Base-by-base conservation (phyloP, 495 filamentous ascomycete genomes). In the Pseudotulostoma volvatum region DNA sequence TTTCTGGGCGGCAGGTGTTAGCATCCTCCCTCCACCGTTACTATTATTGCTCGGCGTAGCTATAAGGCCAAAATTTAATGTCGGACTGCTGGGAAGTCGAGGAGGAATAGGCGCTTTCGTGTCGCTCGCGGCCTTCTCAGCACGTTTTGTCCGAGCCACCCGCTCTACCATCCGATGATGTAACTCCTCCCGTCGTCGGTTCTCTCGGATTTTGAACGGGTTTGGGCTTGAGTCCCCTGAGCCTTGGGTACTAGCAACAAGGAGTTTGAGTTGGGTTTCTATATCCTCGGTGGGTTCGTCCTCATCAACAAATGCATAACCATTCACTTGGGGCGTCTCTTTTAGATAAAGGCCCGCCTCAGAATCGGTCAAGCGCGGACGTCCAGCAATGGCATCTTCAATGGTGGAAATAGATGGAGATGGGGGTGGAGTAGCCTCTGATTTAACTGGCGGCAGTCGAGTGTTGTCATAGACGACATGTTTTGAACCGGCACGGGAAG, bases 121-220 rank as follows among this genome's bases (percentile, higher is more conserved):
- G 8, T 70, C 73, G 2, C 47, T 51, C 3, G 56, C 54, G 1
- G 40, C 53, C 44, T 65, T 68, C 50, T 57, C 58, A 56, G 71
- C 50, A 61, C 82, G 68, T 50, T 84, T 87, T 9, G 67, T 75
- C 54, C 79, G 77, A 1, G 77, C 76, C 0, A 81, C 80, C 35
- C 73, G 71, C 40, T 96, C 90, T 3, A 97, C 92, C 76, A 97
- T 85, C 13, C 78, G 74, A 51, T 88, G 75, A 57, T 92, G 90
- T 9, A 95, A 63, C 38, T 73, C 73, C 57, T 97, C 90, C 9
- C 92, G 66, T 51, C 70, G 76, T 41, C 83, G 75, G 25, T 77
- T 74, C 47, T 85, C 74, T 23, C 71, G 60, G 34, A 97, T 76
- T 31, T 77, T 71, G 53, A 97, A 97, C 1, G 87, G 87, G 40